Conservation (phyloP, 2,329 filamentous ascomycete genomes). For the Alternaria sp. region DNA sequence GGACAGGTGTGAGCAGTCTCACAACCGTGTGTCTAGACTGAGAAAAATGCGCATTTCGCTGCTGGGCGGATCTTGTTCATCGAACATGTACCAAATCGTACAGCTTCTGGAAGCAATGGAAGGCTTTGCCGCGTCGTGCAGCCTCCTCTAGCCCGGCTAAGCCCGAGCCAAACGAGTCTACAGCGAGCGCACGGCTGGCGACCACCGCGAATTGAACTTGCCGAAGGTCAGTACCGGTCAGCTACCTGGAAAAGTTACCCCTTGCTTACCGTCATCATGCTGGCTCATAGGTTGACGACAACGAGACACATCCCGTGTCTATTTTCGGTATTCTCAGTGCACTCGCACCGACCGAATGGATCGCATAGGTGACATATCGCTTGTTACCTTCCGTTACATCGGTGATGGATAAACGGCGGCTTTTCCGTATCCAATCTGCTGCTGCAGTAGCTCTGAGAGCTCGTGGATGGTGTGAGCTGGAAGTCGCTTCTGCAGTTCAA, state of each 20-base stretch:
- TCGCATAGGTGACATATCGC: not conserved
- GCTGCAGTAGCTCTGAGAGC: not conserved
- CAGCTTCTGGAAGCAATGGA: slow-evolving; percentile 22
- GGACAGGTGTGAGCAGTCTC: not conserved
- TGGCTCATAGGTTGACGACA: not conserved
- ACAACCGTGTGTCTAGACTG: not conserved
- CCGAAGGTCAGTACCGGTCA: slow-evolving; percentile 6
- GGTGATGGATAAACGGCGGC: not conserved
- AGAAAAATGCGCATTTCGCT: not conserved
- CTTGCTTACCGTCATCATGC: slow-evolving; percentile 14
- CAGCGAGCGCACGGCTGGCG: not conserved
- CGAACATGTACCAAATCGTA: slow-evolving; percentile 4
- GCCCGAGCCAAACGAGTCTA: not conserved
- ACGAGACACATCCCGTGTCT: not conserved
- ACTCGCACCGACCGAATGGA: not conserved
- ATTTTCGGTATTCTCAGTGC: not conserved
- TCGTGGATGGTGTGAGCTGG: not conserved
- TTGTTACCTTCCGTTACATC: not conserved
- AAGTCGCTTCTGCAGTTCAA: not conserved
- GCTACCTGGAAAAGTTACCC: slow-evolving; percentile 2
- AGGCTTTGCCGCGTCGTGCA: not conserved
- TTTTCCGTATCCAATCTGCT: not conserved
- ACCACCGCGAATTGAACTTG: slow-evolving; percentile 3
- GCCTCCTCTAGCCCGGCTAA: not conserved
- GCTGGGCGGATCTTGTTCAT: slow-evolving; percentile 2